Evolutionary conservation across 306 rosid genomes (phyloP).

Genomic region (Lablab purpureus): DNA sequence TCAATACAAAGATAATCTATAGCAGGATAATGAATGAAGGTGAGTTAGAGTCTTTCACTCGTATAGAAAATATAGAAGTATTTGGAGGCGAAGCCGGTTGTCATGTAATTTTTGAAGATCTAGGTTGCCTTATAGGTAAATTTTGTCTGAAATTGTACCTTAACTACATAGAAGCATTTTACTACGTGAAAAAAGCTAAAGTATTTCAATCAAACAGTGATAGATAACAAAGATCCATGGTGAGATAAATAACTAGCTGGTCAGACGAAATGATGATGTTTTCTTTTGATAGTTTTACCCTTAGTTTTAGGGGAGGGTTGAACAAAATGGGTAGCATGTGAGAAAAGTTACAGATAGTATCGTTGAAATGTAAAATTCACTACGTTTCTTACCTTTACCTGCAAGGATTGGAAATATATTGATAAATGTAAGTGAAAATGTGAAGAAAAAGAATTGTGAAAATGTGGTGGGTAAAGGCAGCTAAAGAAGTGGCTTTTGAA

Average conservation of each 20-base stretch:
- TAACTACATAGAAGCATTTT: background rate
- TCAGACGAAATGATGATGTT: conserved; percentile 1
- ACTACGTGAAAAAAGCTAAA: background rate
- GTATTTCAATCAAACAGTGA: conserved; percentile 13
- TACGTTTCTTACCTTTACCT: background rate
- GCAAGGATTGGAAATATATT: too few species aligned
- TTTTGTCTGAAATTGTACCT: background rate
- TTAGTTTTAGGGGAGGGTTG: background rate
- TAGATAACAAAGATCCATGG: too few species aligned
- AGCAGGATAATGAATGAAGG: too few species aligned
- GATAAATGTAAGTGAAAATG: too few species aligned
- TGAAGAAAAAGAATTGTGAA: too few species aligned
- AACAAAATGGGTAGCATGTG: conserved; percentile 16
- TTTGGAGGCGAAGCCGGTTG: background rate
- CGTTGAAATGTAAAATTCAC: background rate
- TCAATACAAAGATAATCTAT: too few species aligned
- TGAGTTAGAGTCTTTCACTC: too few species aligned
- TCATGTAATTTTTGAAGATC: conserved; percentile 38
- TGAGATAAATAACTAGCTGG: too few species aligned
- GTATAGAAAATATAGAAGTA: too few species aligned
- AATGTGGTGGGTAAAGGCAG: background rate
- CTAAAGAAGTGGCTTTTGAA: conserved; percentile 1
- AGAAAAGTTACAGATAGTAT: background rate
- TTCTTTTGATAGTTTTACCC: background rate
- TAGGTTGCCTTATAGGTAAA: conserved; percentile 26